Percentiles rank a stretch among this genome's conserved stretches.
These are phyloP conservation scores for Penicillium verrucosum DNA, from an alignment of 2,329 filamentous ascomycete species.

Conservation along the genomic window DNA sequence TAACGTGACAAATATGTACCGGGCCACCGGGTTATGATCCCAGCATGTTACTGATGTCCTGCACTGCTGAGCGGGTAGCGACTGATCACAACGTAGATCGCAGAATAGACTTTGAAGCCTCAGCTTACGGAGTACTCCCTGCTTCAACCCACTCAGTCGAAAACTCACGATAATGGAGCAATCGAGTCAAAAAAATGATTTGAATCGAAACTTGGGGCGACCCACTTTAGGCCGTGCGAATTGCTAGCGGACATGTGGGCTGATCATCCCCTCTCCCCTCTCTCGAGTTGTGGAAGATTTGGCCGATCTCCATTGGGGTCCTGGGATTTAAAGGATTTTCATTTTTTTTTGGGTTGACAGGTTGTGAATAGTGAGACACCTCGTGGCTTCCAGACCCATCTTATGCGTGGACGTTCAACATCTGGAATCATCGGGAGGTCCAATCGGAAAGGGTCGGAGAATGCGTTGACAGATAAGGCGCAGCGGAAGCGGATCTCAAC, in stretches of 20 bases:
- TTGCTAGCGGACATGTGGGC: conserved; percentile 47
- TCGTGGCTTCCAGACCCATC: conserved; percentile 73
- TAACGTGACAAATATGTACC: neutral
- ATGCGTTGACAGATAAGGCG: conserved; percentile 56
- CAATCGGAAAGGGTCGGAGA: neutral
- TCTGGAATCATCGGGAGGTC: conserved; percentile 71
- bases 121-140: conserved; percentile 1
- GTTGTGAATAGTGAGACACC: conserved; percentile 69
- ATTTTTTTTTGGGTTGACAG: conserved; percentile 62
- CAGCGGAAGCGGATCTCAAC: conserved; percentile 64
- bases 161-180: conserved; percentile 64
- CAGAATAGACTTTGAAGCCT: conserved; percentile 1
- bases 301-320: conserved; percentile 73
- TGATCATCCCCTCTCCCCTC: conserved; percentile 66
- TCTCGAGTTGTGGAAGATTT: conserved; percentile 67
- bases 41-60: neutral
- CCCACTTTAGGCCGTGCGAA: conserved; percentile 65
- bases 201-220: conserved; percentile 76
- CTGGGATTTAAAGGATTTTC: conserved; percentile 48
- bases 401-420: conserved; percentile 76
- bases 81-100: conserved; percentile 11
- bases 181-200: conserved; percentile 33
- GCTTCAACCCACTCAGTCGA: conserved; percentile 46
- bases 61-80: neutral
- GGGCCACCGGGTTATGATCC: neutral